Evolutionary conservation across 2,329 filamentous ascomycete genomes (phyloP), one percentile per base, ranked within the genome.

Genomic region (Macrophomina tecta): DNA sequence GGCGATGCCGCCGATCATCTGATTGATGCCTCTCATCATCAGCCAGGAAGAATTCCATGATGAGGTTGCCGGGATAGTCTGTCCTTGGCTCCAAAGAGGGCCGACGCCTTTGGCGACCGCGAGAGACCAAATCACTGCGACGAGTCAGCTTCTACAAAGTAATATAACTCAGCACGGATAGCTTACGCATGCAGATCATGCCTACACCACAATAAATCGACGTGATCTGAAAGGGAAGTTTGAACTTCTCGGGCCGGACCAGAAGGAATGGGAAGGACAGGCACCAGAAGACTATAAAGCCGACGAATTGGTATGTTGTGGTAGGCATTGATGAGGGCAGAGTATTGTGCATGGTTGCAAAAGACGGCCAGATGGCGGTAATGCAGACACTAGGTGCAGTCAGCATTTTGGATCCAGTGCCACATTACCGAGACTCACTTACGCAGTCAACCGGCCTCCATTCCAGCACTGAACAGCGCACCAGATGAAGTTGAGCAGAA

Each of bases 401-500:
- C 30, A 65, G 52, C 8, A 4, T 55, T 2, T 4, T 11, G 8
- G 5, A 12, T 38, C 42, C 2, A 32, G 55, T 11, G 0, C 3
- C 4, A 16, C 12, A n/a, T n/a, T 36, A 9, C 5, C 9, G 4
- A 48, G 40, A n/a, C 28, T 12, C 16, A 53, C 63, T 65, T 28
- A 65, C 63, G 76, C 75, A 28, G 73, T 65, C 1, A 78, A 68
- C 9, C 75, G 69, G 5, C 76, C 76, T 11, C 76, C 76, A 28
- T 77, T 78, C 76, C 75, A 78, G 42, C 79, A 83, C 69, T 84
- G 82, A 0, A 83, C 74, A 4, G 82, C 80, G 45, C 79, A 82
- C 83, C 83, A 85, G 52, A 85, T 83, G 65, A 85, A 84, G 69
- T 84, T 84, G 8, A 85, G 75, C 58, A 85, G 58, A 18, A 82